Conservation (phyloP, 768 basidiomycete genomes). For the Leccinum aurantiacum region DNA sequence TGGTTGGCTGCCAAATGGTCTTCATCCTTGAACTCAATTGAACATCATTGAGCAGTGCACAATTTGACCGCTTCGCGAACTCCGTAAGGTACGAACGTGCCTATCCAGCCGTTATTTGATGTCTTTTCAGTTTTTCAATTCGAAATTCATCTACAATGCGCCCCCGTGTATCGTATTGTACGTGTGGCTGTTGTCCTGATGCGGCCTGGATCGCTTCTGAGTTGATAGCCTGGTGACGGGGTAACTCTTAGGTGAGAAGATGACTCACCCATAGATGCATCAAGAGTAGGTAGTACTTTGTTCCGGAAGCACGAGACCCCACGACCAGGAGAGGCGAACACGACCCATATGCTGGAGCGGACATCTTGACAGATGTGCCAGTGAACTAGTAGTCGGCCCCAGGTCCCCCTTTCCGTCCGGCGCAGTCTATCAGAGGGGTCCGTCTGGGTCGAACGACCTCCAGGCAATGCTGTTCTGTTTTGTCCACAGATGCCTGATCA, state of each 20-base stretch:
- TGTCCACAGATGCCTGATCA: neutral
- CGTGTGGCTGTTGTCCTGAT: neutral
- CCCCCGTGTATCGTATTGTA: neutral
- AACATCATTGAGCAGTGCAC: neutral
- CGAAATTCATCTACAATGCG: neutral
- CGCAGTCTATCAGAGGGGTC: constrained; percentile 4
- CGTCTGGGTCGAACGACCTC: constrained; percentile 8
- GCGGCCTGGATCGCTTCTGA: neutral
- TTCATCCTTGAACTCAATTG: neutral
- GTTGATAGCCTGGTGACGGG: neutral
- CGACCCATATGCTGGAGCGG: constrained; percentile 4
- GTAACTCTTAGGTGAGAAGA: neutral
- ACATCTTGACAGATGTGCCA: constrained; percentile 12
- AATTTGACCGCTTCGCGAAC: neutral
- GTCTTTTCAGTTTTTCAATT: neutral
- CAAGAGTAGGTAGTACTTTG: neutral
- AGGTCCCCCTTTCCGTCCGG: constrained; percentile 16
- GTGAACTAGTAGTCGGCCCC: constrained; percentile 6
- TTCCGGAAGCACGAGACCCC: constrained; percentile 1
- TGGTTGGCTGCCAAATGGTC: neutral
- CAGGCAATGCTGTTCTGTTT: constrained; percentile 11
- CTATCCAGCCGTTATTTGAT: neutral
- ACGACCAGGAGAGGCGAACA: constrained; percentile 15
- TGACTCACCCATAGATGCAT: neutral
- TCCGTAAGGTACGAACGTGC: neutral